Percentiles rank a stretch among this genome's conserved stretches.
These are phyloP conservation scores for Boletus semigastroideus DNA, from an alignment of 1,284 basidiomycete genomes.

Conservation along the genomic window DNA sequence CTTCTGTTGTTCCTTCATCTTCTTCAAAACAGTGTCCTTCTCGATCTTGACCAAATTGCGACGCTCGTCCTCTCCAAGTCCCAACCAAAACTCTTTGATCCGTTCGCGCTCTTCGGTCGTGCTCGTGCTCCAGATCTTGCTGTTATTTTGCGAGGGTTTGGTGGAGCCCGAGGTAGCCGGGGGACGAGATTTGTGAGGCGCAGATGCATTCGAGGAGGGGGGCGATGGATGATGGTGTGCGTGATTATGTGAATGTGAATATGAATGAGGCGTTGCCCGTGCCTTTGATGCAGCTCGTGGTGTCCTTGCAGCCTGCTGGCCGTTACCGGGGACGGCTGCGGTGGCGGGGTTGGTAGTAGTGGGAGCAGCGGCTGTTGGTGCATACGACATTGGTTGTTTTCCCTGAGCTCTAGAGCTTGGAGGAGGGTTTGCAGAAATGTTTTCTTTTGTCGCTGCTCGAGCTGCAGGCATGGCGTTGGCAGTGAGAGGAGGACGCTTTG, in stretches of 20 bases:
- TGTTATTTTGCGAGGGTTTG: conserved; percentile 39
- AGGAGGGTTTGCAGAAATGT: conserved; percentile 42
- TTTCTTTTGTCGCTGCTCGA: conserved; percentile 38
- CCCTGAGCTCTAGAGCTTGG: conserved; percentile 71
- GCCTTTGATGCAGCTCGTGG: conserved; percentile 71
- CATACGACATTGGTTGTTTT: conserved; percentile 72
- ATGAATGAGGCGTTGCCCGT: conserved; percentile 54
- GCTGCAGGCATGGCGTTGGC: conserved; percentile 44
- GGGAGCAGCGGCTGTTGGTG: conserved; percentile 29
- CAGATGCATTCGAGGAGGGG: conserved; percentile 62
- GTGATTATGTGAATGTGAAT: conserved; percentile 50
- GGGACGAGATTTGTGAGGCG: conserved; percentile 46
- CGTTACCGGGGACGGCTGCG: conserved; percentile 37
- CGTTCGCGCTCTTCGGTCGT: conserved; percentile 91
- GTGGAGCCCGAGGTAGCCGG: conserved; percentile 37
- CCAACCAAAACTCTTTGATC: conserved; percentile 98
- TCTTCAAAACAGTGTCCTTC: conserved; percentile 93
- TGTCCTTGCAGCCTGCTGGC: conserved; percentile 36
- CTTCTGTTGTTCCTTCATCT: conserved; percentile 99
- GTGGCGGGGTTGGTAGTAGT: conserved; percentile 33
- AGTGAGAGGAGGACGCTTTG: conserved; percentile 40
- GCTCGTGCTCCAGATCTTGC: conserved; percentile 88
- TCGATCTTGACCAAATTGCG: conserved; percentile 92
- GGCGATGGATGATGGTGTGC: conserved; percentile 68
- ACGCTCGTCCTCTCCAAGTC: conserved; percentile 85